Evolutionary conservation across 2,329 filamentous ascomycete genomes (phyloP), one percentile per base, ranked within the genome.

Genomic region (Colletotrichum karsti): DNA sequence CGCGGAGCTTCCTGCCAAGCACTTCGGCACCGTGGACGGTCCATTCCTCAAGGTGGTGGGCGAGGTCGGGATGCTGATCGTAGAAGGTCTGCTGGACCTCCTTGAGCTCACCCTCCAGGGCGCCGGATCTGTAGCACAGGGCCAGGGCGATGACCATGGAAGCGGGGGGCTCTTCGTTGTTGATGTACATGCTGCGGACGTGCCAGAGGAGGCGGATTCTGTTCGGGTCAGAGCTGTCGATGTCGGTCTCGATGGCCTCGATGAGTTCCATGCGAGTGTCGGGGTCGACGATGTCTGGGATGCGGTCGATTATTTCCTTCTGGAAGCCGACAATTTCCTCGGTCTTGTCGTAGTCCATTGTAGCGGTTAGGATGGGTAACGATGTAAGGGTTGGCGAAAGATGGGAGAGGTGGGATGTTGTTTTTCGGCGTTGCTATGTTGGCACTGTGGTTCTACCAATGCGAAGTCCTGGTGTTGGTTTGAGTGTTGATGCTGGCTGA

Each of bases 81-180:
- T 68, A 68, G 53, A 59, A 68, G 13, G 7, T 2, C n/a, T 37
- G 22, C 54, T 65, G 65, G 24, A 26, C 30, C 4, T 41, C 3
- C 24, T 42, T 39, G 24, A 35, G 13, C 7, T 42, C 20, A 37
- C 37, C 54, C 41, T 68, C 65, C 10, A 68, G 26, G 9, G 44
- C 30, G 24, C 61, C 61, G 5, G 61, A 46, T 18, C 46, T 44
- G 30, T 28, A 65, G 48, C 37, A 58, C 7, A 68, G 65, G 20
- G 42, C 39, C 12, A 68, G 44, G 12, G 61, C 61, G 24, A 66
- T 13, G 37, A 65, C 65, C 44, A 59, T 53, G 37, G 37, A 33
- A 10, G 60, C 37, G 2, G 13, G 22, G 18, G 65, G 61, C 30
- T 68, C 65, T 4, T 18, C 7, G 20, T 46, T 24, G 13, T 48